A percentile compares a stretch with the other conserved stretches of the same genome.
Evolutionary conservation across 1,284 basidiomycete species (phyloP).

Genomic region (Cryptococcus depauperatus): DNA sequence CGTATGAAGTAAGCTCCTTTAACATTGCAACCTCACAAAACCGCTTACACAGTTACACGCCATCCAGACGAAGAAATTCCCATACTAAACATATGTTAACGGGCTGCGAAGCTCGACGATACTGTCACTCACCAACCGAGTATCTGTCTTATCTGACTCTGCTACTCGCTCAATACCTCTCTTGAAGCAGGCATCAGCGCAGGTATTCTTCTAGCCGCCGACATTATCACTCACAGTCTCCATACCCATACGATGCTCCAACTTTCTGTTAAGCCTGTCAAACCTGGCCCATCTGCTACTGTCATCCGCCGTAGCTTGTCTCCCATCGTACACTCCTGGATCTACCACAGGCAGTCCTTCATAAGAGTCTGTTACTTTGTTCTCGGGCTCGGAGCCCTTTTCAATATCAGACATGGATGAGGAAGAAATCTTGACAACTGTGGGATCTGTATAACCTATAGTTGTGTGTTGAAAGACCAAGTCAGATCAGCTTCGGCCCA

Average conservation of each 20-base stretch:
- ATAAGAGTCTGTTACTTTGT: slow-evolving; percentile 1
- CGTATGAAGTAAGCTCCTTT: too few relatives aligned
- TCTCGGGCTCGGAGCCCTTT: slow-evolving; percentile 2
- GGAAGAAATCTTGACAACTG: too few relatives aligned
- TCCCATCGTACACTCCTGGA: background rate
- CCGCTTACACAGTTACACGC: too few relatives aligned
- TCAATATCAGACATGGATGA: slow-evolving; percentile 3
- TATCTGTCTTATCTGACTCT: slow-evolving; percentile 24
- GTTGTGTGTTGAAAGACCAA: too few relatives aligned
- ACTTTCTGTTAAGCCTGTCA: slow-evolving; percentile 18
- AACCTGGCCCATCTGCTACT: slow-evolving; percentile 11
- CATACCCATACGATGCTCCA: slow-evolving; percentile 26
- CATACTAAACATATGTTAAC: slow-evolving; percentile 9
- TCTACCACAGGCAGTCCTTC: slow-evolving; percentile 3
- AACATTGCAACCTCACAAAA: too few relatives aligned
- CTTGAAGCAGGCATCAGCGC: slow-evolving; percentile 1
- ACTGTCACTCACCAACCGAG: slow-evolving; percentile 13
- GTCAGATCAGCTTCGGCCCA: too few relatives aligned
- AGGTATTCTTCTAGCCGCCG: background rate
- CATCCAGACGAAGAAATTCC: slow-evolving; percentile 27
- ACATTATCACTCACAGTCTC: slow-evolving; percentile 24
- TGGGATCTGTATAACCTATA: too few relatives aligned
- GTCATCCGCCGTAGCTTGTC: background rate
- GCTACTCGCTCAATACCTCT: slow-evolving; percentile 38
- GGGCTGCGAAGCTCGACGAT: background rate